These are phyloP conservation scores for Colletotrichum tanaceti DNA, from an alignment of 2,329 filamentous ascomycete species.

Conservation along the genomic window DNA sequence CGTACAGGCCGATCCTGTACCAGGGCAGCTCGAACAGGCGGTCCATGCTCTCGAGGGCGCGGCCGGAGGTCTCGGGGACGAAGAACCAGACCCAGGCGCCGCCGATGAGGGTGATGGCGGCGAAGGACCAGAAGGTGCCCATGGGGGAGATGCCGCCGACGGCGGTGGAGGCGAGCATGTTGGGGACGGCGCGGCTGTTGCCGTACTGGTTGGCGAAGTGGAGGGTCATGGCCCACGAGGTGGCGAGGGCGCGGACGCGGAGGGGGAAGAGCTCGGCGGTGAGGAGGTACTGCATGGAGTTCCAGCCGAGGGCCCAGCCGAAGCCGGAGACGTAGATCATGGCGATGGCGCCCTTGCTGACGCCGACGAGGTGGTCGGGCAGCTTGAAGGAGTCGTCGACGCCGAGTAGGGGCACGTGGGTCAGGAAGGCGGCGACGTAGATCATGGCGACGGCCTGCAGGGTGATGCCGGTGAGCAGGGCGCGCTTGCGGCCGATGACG, in stretches of 20 bases:
- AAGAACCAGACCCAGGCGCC: constrained; percentile 78
- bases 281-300: constrained; percentile 81
- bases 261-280: constrained; percentile 83
- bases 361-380: constrained; percentile 60
- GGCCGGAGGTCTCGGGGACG: constrained; percentile 77
- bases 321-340: constrained; percentile 79
- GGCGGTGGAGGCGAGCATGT: constrained; percentile 70
- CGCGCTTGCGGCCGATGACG: constrained; percentile 79
- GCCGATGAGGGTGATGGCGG: constrained; percentile 74
- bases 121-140: constrained; percentile 84
- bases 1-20: constrained; percentile 75
- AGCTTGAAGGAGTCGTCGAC: constrained; percentile 61
- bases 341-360: constrained; percentile 75
- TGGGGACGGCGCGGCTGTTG: constrained; percentile 78
- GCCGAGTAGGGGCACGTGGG: constrained; percentile 69
- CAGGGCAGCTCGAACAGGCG: constrained; percentile 77
- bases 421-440: constrained; percentile 72
- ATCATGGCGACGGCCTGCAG: constrained; percentile 71
- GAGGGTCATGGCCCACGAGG: constrained; percentile 79
- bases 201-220: constrained; percentile 86
- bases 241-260: constrained; percentile 76
- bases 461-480: constrained; percentile 69
- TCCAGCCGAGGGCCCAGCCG: constrained; percentile 79
- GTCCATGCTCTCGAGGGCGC: constrained; percentile 77
- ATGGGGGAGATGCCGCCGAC: constrained; percentile 64